These are phyloP conservation scores for Coemansia sp. DNA, from an alignment of 192 early-diverging fungal genomes.

Conservation along the genomic window DNA sequence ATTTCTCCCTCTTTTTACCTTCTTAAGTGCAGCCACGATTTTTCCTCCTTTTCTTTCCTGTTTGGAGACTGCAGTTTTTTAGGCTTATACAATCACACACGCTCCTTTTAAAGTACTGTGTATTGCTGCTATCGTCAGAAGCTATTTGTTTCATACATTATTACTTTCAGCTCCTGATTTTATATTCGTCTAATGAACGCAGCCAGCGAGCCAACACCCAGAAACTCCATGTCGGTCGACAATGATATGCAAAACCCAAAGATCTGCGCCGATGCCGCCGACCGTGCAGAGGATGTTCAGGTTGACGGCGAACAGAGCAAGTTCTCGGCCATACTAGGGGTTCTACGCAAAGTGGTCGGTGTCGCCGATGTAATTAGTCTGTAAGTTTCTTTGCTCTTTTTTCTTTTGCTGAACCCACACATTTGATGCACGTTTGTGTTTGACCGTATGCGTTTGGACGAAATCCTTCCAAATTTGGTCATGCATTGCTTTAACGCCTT, in stretches of 20 bases:
- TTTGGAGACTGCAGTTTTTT: not conserved
- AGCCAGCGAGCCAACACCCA: conserved; percentile 25
- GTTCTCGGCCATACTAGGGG: conserved; percentile 57
- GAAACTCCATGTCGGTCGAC: conserved; percentile 34
- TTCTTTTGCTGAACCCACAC: not conserved
- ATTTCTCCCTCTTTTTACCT: not conserved
- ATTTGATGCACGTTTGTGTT: not conserved
- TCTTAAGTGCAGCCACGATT: not conserved
- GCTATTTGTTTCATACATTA: not conserved
- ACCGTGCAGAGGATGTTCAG: conserved; percentile 40
- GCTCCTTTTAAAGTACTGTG: not conserved
- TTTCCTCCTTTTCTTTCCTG: not conserved
- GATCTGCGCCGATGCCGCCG: conserved; percentile 10
- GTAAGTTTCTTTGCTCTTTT: conserved; percentile 29
- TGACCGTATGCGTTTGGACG: not conserved
- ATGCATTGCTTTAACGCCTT: too few relatives aligned
- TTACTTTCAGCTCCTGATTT: not conserved
- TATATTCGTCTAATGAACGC: not conserved
- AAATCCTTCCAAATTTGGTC: too few relatives aligned
- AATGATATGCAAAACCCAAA: conserved; percentile 28
- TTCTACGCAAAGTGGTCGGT: conserved; percentile 67
- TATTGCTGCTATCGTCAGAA: not conserved
- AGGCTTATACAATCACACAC: too few relatives aligned
- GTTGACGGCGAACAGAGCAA: conserved; percentile 58
- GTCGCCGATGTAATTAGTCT: conserved; percentile 65